phyloP scores from a whole-genome alignment of 495 filamentous ascomycete species.

The Xylaria longipes region DNA sequence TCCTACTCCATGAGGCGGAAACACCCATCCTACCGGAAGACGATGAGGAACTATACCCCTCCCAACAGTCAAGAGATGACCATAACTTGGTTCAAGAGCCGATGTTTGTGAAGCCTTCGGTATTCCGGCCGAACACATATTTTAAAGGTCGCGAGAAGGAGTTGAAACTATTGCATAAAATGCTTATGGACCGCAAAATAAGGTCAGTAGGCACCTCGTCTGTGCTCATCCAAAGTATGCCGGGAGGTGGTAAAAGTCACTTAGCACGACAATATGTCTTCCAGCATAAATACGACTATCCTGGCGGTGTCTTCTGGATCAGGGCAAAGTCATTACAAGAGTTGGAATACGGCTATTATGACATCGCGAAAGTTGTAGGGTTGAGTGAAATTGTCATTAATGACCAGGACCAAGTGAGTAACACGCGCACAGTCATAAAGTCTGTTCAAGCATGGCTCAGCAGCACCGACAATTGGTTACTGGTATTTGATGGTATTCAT shows the following conservation, averaged over 20 bases:
- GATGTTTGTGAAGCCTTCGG: conserved; percentile 72
- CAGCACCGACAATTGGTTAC: conserved; percentile 71
- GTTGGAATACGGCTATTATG: conserved; percentile 72
- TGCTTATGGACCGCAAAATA: conserved; percentile 68
- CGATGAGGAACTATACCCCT: conserved; percentile 40
- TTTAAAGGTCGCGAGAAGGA: conserved; percentile 79
- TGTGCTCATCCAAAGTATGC: conserved; percentile 73
- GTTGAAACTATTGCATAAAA: conserved; percentile 68
- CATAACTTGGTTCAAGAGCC: conserved; percentile 41
- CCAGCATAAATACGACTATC: conserved; percentile 66
- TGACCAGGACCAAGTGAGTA: conserved; percentile 47
- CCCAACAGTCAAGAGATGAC: conserved; percentile 40
- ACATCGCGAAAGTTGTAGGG: conserved; percentile 71
- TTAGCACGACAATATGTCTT: conserved; percentile 84
- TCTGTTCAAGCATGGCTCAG: conserved; percentile 75
- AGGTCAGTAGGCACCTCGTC: conserved; percentile 68
- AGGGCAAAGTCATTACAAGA: conserved; percentile 69
- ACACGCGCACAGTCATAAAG: conserved; percentile 62
- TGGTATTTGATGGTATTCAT: conserved; percentile 77
- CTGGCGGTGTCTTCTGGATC: conserved; percentile 83
- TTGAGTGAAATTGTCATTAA: conserved; percentile 52
- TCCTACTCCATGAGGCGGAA: conserved; percentile 32
- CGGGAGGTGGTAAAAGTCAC: conserved; percentile 84
- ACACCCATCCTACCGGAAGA: conserved; percentile 32
- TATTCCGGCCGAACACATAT: conserved; percentile 77